Conservation (phyloP, 2,329 filamentous ascomycete genomes). For the Monosporascus ibericus region DNA sequence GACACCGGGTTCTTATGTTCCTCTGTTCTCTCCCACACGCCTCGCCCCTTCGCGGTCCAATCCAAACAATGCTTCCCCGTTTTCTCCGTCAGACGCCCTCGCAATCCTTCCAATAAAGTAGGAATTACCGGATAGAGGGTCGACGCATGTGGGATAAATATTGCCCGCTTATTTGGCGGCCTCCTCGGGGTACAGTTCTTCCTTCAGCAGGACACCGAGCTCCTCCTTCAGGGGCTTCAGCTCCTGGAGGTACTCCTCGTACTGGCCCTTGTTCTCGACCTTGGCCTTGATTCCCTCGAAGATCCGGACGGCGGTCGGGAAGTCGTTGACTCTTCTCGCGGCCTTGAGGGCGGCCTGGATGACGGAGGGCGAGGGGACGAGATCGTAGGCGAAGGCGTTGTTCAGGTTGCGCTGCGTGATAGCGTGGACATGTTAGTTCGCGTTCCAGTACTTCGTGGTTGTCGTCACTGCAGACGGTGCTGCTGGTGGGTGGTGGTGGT, state of each 20-base stretch:
- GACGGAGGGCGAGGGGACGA: conserved; percentile 90
- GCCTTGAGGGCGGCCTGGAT: conserved; percentile 87
- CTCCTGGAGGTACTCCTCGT: conserved; percentile 91
- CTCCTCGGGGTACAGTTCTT: conserved; percentile 78
- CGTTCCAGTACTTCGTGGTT: neutral
- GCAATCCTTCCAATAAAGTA: neutral
- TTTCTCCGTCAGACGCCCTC: neutral
- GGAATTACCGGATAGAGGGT: neutral
- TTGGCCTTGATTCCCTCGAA: conserved; percentile 99
- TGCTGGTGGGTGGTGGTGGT: neutral
- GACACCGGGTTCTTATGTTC: conserved; percentile 5
- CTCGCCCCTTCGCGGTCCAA: conserved; percentile 2
- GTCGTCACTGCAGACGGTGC: too few relatives aligned
- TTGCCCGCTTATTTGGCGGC: conserved; percentile 33
- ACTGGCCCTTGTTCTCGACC: conserved; percentile 97
- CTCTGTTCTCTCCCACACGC: conserved; percentile 3
- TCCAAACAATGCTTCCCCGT: neutral
- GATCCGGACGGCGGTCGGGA: conserved; percentile 93
- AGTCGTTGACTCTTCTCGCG: conserved; percentile 95
- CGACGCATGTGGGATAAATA: neutral
- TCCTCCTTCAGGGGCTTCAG: conserved; percentile 91
- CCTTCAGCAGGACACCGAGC: conserved; percentile 84
- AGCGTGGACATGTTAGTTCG: conserved; percentile 8
- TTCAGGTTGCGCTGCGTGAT: conserved; percentile 56
- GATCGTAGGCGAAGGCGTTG: conserved; percentile 99